Percentiles rank a stretch among this genome's conserved stretches.
Evolutionary conservation across 2,329 filamentous ascomycete genomes (phyloP).

Genomic region (Colletotrichum limetticola): DNA sequence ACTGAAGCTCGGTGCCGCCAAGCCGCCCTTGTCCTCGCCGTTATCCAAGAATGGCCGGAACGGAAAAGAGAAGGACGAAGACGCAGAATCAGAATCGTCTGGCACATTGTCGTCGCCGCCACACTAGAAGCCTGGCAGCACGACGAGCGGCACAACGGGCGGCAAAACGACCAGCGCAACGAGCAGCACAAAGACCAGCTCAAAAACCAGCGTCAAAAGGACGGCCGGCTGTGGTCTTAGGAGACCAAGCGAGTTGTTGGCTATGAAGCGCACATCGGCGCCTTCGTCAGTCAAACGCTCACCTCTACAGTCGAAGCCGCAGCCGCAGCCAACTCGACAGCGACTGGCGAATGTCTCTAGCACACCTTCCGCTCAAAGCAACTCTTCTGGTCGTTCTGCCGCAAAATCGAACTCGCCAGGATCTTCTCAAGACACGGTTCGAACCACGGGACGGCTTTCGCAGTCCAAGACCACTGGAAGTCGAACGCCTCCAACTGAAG

Average conservation of each 20-base stretch:
- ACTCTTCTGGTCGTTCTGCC: background rate
- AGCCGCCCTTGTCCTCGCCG: slow-evolving; percentile 60
- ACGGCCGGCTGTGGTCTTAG: background rate
- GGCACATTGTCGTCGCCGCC: slow-evolving; percentile 67
- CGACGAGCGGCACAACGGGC: background rate
- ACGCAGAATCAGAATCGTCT: slow-evolving; percentile 66
- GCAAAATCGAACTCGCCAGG: background rate
- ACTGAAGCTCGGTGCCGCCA: slow-evolving; percentile 51
- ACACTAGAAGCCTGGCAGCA: slow-evolving; percentile 22
- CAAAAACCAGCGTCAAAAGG: background rate
- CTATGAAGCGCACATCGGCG: background rate
- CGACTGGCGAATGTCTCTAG: background rate
- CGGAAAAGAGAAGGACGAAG: slow-evolving; percentile 46
- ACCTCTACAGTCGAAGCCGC: too few relatives aligned
- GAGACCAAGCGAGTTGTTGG: background rate
- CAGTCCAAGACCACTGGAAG: background rate
- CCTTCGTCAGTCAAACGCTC: background rate
- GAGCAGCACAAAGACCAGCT: background rate
- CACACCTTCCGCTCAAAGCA: background rate
- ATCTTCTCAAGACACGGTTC: background rate
- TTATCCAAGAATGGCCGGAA: slow-evolving; percentile 59
- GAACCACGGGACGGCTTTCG: background rate
- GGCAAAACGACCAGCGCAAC: background rate
- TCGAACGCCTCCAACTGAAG: background rate
- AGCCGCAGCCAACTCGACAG: background rate